Evolutionary conservation across 805 yeast genomes (phyloP).

Genomic region (Candida gorgasii): DNA sequence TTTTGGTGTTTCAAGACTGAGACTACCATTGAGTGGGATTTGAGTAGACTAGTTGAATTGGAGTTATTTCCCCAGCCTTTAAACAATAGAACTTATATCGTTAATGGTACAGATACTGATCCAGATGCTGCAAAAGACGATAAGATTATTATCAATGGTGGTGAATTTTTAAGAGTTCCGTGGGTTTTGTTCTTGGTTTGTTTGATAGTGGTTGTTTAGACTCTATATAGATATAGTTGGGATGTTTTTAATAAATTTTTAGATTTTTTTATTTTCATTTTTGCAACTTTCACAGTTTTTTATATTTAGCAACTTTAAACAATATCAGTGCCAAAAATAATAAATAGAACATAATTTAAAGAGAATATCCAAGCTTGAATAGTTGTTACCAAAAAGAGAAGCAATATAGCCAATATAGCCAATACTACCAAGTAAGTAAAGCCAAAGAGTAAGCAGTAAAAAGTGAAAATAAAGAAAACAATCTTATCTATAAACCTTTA

Average conservation of each 20-base stretch:
- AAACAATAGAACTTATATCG: conserved; percentile 30
- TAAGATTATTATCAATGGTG: too few relatives aligned
- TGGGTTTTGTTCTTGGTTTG: too few relatives aligned
- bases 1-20: conserved; percentile 78
- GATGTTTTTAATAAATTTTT: neutral
- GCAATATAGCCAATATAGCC: too few relatives aligned
- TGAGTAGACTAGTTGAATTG: conserved; percentile 51
- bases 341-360: neutral
- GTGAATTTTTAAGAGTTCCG: too few relatives aligned
- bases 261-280: neutral
- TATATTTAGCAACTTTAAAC: too few relatives aligned
- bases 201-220: too few relatives aligned
- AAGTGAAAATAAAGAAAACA: neutral
- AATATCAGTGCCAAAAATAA: too few relatives aligned
- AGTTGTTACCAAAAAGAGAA: neutral
- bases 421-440: too few relatives aligned
- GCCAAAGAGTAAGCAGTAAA: too few relatives aligned
- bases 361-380: too few relatives aligned
- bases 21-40: conserved; percentile 67
- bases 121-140: conserved; percentile 7
- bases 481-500: conserved; percentile 61
- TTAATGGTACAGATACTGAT: conserved; percentile 35
- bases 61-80: conserved; percentile 67
- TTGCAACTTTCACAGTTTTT: neutral
- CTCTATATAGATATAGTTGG: neutral